Evolutionary conservation across 1,284 basidiomycete species (phyloP), one percentile per base, ranked within the genome.

Genomic region (Rhodotorula sp.): DNA sequence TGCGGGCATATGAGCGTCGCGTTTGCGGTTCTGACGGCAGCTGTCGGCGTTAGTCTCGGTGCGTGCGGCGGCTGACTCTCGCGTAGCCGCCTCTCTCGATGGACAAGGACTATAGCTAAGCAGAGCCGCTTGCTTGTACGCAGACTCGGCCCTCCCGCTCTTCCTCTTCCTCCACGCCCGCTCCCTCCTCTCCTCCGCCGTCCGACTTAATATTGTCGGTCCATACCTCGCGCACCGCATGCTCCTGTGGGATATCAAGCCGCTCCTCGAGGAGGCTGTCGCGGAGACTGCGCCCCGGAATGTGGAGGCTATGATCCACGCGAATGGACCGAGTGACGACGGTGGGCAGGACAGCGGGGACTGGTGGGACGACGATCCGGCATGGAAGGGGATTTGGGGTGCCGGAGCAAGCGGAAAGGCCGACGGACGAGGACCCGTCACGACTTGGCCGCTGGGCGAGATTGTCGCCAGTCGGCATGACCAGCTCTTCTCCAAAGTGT

Each of bases 371-470:
- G 67, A 67, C 30, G 70, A 67, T 28, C 28, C 48, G 1, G 46
- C 20, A 22, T 59, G 56, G 63, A 28, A 10, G 16, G 30, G 20
- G 16, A 37, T 30, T 18, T 54, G 60, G 69, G 48, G 26, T 22
- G 18, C 8, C 11, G 30, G 40, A 44, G 31, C n/a, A 24, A 40
- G 52, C 11, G 47, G 11, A 63, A 40, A 47, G 67, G 55, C 46
- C 69, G 53, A 2, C 11, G 4, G 47, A 37, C 34, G 16, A 22
- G 82, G 81, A 2, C 93, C 93, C 8, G 89, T 89, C 31, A 93
- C 88, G 73, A 96, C 91, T 8, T 99, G 94, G 92, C 95, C 95
- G 0, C 80, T 99, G 22, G 94, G 94, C n/a, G 95, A 99, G 81
- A 90, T 98, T 54, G 83, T 98, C 26, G 88, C 90, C 53, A 86